phyloP scores from a whole-genome alignment of 1,139 yeast species.

The Yamadazyma aaseri region DNA sequence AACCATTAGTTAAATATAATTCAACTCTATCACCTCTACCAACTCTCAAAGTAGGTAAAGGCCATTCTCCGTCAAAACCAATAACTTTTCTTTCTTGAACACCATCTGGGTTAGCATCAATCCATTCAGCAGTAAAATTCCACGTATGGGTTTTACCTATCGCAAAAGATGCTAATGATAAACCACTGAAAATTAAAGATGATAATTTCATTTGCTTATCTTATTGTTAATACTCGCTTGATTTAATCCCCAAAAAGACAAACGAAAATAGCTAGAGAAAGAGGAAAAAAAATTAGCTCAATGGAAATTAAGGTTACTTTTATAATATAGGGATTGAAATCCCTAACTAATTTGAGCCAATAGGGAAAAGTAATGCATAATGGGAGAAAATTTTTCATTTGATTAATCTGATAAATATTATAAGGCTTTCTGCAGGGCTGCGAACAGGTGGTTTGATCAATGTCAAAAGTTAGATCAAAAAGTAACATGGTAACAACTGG shows the following conservation, averaged over 20 bases:
- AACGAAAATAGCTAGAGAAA: conserved; percentile 5
- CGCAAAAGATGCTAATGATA: conserved; percentile 11
- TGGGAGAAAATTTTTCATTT: conserved; percentile 6
- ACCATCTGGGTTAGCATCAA: conserved; percentile 62
- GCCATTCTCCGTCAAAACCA: conserved; percentile 73
- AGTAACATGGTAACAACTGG: no score
- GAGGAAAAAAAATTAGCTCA: conserved; percentile 7
- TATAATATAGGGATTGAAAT: background rate
- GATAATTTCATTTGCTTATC: conserved; percentile 11
- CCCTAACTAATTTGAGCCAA: background rate
- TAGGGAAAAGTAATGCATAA: background rate
- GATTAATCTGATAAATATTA: conserved; percentile 12
- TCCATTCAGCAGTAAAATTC: conserved; percentile 55
- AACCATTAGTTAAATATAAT: conserved; percentile 57
- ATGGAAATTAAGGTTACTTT: background rate
- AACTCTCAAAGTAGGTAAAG: conserved; percentile 68
- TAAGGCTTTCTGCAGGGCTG: no score
- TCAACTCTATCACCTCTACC: conserved; percentile 61
- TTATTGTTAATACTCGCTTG: no score
- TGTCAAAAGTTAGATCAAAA: no score
- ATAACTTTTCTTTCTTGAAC: conserved; percentile 48
- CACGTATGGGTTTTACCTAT: conserved; percentile 49
- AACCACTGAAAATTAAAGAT: conserved; percentile 6
- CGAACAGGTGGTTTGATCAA: no score
- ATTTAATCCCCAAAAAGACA: conserved; percentile 9